Evolutionary conservation across 2,329 filamentous ascomycete species (phyloP).

Genomic region (Sclerotinia trifoliorum): DNA sequence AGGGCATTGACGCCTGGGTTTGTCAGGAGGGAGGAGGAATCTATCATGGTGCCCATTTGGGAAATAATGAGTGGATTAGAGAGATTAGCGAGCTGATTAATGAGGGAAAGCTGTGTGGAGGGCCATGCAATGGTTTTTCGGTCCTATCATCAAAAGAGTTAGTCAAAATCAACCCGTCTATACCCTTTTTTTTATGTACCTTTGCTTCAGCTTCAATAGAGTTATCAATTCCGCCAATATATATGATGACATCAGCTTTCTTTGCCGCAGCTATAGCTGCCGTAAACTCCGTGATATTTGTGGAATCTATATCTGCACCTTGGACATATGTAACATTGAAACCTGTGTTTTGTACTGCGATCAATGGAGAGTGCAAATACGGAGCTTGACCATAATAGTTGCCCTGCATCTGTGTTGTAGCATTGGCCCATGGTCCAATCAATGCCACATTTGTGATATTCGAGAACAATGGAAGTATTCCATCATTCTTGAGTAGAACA

Average conservation of each 20-base stretch:
- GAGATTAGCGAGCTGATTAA: slow-evolving; percentile 47
- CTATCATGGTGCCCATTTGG: slow-evolving; percentile 53
- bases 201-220: slow-evolving; percentile 50
- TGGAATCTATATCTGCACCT: slow-evolving; percentile 40
- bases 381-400: slow-evolving; percentile 32
- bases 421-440: slow-evolving; percentile 31
- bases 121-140: slow-evolving; percentile 53
- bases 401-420: slow-evolving; percentile 35
- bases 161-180: not conserved
- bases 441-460: slow-evolving; percentile 27
- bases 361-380: slow-evolving; percentile 39
- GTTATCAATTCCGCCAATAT: slow-evolving; percentile 55
- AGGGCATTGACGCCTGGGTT: slow-evolving; percentile 51
- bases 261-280: slow-evolving; percentile 44
- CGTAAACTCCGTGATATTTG: slow-evolving; percentile 36
- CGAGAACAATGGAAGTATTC: slow-evolving; percentile 27
- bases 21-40: slow-evolving; percentile 49
- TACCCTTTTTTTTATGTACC: not conserved
- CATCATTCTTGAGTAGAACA: slow-evolving; percentile 35
- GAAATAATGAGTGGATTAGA: slow-evolving; percentile 52
- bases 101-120: slow-evolving; percentile 50
- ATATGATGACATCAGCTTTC: slow-evolving; percentile 52
- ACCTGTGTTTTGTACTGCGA: slow-evolving; percentile 46
- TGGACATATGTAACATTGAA: slow-evolving; percentile 40
- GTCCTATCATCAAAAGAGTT: slow-evolving; percentile 40